Evolutionary conservation across 441 rosid species (phyloP), one percentile per base, ranked within the genome.

Genomic region (Euphorbia celastroides): DNA sequence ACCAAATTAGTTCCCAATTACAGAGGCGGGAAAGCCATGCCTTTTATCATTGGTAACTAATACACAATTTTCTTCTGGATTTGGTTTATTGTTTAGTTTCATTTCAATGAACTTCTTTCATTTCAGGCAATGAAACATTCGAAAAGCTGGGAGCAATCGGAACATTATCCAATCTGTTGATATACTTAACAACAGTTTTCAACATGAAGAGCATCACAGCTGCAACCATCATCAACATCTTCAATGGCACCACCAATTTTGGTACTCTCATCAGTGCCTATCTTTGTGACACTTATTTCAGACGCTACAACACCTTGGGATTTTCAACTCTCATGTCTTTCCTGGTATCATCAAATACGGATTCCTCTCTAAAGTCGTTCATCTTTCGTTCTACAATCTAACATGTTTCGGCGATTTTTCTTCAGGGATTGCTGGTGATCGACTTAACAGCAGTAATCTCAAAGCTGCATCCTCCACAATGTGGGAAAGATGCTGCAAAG

Each of bases 91-190:
- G 12, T 23, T 54, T 34, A 34, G 38, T 34, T 7, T 13, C 7
- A 36, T 36, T 13, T 36, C 7, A 36, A 7, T 13, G 7, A 13
- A 36, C 7, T 36, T 7, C 1, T 7, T 2, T 0, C 0, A 11
- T 4, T 69, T 48, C 71, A 80, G 84, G 84, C 28, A 83, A 80
- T 67, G 84, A 80, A 66, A 72, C 82, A 0, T 82, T 82, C 59
- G 86, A 82, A 79, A 82, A 80, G 78, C 78, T 82, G 16, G 86
- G 86, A 1, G 76, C 81, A 0, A 2, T 78, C 2, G 84, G 86
- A 2, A 71, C 86, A 2, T 25, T 56, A 0, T 3, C 79, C 2
- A 82, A 82, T 67, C 67, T 82, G 31, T 61, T 72, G 60, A 77
- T 80, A 62, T 82, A 80, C 28, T 76, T 82, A 28, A 78, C 82